These are phyloP conservation scores for Actinomortierella ambigua DNA, from an alignment of 371 early-diverging fungal species.

Conservation along the genomic window DNA sequence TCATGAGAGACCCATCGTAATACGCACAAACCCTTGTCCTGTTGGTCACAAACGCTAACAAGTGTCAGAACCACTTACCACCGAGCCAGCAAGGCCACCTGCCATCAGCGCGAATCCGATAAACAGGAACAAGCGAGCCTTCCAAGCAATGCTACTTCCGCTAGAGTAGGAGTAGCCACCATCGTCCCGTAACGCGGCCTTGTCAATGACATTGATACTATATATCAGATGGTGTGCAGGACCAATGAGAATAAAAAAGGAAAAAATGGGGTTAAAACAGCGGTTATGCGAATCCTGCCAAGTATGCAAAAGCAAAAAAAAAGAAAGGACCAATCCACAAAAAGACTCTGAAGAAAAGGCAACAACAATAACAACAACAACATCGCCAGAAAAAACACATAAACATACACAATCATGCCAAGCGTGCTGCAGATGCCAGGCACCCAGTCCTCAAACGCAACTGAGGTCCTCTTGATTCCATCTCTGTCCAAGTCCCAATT, in stretches of 20 bases:
- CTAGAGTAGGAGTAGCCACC: constrained; percentile 33
- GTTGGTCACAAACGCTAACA: too few relatives aligned
- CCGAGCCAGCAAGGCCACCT: constrained; percentile 74
- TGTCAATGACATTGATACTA: constrained; percentile 59
- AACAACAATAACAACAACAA: too few relatives aligned
- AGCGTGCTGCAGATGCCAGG: constrained; percentile 76
- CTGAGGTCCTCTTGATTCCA: constrained; percentile 41
- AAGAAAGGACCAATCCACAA: too few relatives aligned
- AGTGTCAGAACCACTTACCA: constrained; percentile 52
- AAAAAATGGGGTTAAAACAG: not conserved
- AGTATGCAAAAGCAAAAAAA: not conserved
- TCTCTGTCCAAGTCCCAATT: constrained; percentile 41
- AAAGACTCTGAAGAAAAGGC: too few relatives aligned
- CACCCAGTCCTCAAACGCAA: constrained; percentile 81
- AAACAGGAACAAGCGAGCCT: constrained; percentile 72
- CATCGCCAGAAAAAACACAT: constrained; percentile 4
- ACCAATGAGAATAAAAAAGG: not conserved
- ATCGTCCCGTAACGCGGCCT: constrained; percentile 34
- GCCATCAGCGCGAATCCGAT: constrained; percentile 76
- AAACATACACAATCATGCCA: constrained; percentile 71
- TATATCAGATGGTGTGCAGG: too few relatives aligned
- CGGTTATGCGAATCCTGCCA: not conserved
- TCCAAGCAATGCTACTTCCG: constrained; percentile 52
- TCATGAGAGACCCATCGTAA: not conserved
- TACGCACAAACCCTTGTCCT: too few relatives aligned